These are phyloP conservation scores for Trematosphaeria pertusa DNA, from an alignment of 2,329 filamentous ascomycete species.

Conservation along the genomic window DNA sequence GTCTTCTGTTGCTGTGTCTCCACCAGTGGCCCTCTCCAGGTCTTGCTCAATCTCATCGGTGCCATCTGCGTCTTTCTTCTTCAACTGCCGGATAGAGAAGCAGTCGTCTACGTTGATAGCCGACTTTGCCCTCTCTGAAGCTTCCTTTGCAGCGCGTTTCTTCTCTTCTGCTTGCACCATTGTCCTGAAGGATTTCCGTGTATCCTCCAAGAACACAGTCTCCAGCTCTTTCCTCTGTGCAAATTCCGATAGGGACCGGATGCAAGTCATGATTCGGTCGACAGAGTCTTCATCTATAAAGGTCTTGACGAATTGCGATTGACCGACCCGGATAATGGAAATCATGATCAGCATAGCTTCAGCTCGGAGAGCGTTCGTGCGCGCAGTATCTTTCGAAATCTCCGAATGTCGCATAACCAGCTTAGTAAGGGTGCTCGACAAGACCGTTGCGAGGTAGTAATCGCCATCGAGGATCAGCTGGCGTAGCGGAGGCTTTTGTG, in stretches of 20 bases:
- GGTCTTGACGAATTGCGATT: conserved; percentile 98
- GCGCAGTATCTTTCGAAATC: conserved; percentile 82
- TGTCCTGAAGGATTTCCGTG: conserved; percentile 90
- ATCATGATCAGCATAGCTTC: conserved; percentile 99
- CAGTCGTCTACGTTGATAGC: conserved; percentile 96
- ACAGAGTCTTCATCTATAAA: conserved; percentile 97
- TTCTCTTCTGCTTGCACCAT: conserved; percentile 98
- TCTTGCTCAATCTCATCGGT: conserved; percentile 87
- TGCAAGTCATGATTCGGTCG: conserved; percentile 98
- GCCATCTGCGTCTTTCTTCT: conserved; percentile 83
- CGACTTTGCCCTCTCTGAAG: conserved; percentile 88
- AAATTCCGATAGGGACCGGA: conserved; percentile 90
- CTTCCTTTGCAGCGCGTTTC: conserved; percentile 95
- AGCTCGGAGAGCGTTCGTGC: conserved; percentile 91
- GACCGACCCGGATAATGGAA: conserved; percentile 94
- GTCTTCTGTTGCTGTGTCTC: conserved; percentile 83
- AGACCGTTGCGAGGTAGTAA: conserved; percentile 92
- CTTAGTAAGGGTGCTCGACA: conserved; percentile 96
- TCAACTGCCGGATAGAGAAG: conserved; percentile 88
- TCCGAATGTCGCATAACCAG: conserved; percentile 97
- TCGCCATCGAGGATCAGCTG: conserved; percentile 94
- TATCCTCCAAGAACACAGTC: conserved; percentile 92
- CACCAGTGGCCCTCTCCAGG: conserved; percentile 91
- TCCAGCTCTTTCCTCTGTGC: conserved; percentile 88
- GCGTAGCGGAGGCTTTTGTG: conserved; percentile 91